Conservation (phyloP, 2,329 filamentous ascomycete genomes). For the Lecanicillium sp. region DNA sequence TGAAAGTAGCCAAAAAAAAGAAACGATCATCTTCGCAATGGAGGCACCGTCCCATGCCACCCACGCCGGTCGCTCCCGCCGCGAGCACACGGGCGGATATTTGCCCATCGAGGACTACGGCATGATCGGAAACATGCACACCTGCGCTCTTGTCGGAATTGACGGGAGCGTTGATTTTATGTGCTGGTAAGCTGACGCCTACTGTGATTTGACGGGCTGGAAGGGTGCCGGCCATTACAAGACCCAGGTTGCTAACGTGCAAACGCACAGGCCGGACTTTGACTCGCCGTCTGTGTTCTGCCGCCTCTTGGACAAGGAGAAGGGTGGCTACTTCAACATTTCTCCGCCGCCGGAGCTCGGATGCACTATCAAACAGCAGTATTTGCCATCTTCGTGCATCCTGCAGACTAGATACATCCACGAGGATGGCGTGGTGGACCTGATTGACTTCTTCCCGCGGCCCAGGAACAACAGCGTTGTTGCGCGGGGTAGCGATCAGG, state of each 20-base stretch:
- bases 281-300: conserved; percentile 73
- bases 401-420: conserved; percentile 72
- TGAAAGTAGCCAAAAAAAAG: not conserved
- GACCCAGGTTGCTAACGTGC: conserved; percentile 6
- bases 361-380: conserved; percentile 70
- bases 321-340: conserved; percentile 68
- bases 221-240: too few species aligned
- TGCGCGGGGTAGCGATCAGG: conserved; percentile 39
- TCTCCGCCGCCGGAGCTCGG: conserved; percentile 43
- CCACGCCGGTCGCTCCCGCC: conserved; percentile 27
- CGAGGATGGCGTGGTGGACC: conserved; percentile 66
- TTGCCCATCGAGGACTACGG: conserved; percentile 70
- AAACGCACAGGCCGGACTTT: conserved; percentile 59
- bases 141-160: conserved; percentile 68
- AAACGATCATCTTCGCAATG: not conserved
- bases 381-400: conserved; percentile 68
- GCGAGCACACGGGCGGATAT: conserved; percentile 40
- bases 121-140: conserved; percentile 75
- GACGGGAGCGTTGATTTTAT: conserved; percentile 71
- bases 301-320: conserved; percentile 66
- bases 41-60: conserved; percentile 17
- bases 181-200: conserved; percentile 56
- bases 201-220: not conserved
- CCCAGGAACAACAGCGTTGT: conserved; percentile 54
- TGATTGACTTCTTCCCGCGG: conserved; percentile 71